These are phyloP conservation scores for Wickerhamomyces chambardii DNA, from an alignment of 805 yeast genomes.

Conservation along the genomic window DNA sequence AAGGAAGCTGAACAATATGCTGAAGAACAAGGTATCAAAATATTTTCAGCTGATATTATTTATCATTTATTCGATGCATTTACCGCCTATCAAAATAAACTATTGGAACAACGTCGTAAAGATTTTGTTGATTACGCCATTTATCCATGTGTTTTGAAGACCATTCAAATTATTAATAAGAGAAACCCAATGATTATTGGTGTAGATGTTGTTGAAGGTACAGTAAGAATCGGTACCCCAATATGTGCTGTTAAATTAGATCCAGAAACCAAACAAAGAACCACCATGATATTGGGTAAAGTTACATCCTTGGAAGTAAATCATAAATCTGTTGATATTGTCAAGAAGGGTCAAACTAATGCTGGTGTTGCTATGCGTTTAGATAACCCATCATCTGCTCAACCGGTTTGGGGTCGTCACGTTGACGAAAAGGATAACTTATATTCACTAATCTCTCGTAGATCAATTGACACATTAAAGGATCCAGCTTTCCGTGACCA, in stretches of 20 bases:
- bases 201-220: conserved; percentile 93
- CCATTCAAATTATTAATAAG: conserved; percentile 93
- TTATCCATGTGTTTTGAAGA: conserved; percentile 92
- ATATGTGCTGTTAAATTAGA: conserved; percentile 88
- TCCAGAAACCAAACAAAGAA: conserved; percentile 71
- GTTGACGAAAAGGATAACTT: conserved; percentile 87
- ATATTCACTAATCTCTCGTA: conserved; percentile 86
- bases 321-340: conserved; percentile 72
- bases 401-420: conserved; percentile 99
- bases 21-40: conserved; percentile 80
- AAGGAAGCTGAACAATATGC: conserved; percentile 99
- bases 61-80: conserved; percentile 95
- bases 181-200: conserved; percentile 99
- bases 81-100: conserved; percentile 81
- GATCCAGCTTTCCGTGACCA: conserved; percentile 96
- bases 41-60: conserved; percentile 93
- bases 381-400: conserved; percentile 85
- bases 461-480: conserved; percentile 92
- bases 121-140: conserved; percentile 84
- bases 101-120: conserved; percentile 84
- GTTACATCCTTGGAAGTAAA: conserved; percentile 93
- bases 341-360: conserved; percentile 89
- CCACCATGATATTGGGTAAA: conserved; percentile 68
- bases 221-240: conserved; percentile 87
- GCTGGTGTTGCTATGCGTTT: conserved; percentile 99